phyloP scores from a whole-genome alignment of 2,329 filamentous ascomycete genomes.

The Calonectria pteridis region DNA sequence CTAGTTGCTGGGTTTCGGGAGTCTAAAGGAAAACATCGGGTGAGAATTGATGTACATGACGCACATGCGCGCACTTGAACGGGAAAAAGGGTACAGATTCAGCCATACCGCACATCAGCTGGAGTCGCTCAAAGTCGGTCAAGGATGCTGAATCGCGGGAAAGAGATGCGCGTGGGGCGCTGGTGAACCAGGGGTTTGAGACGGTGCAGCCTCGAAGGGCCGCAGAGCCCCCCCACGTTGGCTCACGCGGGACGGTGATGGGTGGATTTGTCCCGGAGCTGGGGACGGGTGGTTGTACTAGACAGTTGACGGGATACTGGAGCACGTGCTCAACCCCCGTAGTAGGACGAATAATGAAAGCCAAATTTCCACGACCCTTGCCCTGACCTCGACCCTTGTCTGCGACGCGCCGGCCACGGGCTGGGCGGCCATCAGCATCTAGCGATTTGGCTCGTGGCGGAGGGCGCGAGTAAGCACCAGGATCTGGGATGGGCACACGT shows the following conservation, averaged over 20 bases:
- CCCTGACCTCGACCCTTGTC: slow-evolving; percentile 8
- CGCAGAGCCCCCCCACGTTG: slow-evolving; percentile 42
- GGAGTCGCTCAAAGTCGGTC: slow-evolving; percentile 6
- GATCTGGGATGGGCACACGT: slow-evolving; percentile 39
- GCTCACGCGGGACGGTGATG: slow-evolving; percentile 42
- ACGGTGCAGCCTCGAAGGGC: slow-evolving; percentile 31
- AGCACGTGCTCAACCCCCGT: slow-evolving; percentile 42
- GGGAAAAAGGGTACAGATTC: slow-evolving; percentile 8
- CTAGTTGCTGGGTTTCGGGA: slow-evolving; percentile 11
- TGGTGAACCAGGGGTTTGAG: slow-evolving; percentile 32
- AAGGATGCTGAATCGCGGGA: slow-evolving; percentile 38
- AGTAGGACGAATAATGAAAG: slow-evolving; percentile 34
- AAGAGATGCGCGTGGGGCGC: slow-evolving; percentile 28
- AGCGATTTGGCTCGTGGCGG: slow-evolving; percentile 8
- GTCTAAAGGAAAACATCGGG: slow-evolving; percentile 25
- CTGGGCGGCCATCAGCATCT: slow-evolving; percentile 21
- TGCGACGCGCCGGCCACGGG: slow-evolving; percentile 12
- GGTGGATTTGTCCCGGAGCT: slow-evolving; percentile 39
- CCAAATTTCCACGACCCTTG: slow-evolving; percentile 29
- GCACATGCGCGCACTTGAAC: slow-evolving; percentile 7
- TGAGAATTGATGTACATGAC: slow-evolving; percentile 20
- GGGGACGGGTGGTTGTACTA: slow-evolving; percentile 25
- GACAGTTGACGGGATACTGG: slow-evolving; percentile 19
- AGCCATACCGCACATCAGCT: slow-evolving; percentile 23
- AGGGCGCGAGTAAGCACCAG: slow-evolving; percentile 19